Base-by-base conservation (phyloP, 1,284 basidiomycete species). In the Phenoliferia sp. region DNA sequence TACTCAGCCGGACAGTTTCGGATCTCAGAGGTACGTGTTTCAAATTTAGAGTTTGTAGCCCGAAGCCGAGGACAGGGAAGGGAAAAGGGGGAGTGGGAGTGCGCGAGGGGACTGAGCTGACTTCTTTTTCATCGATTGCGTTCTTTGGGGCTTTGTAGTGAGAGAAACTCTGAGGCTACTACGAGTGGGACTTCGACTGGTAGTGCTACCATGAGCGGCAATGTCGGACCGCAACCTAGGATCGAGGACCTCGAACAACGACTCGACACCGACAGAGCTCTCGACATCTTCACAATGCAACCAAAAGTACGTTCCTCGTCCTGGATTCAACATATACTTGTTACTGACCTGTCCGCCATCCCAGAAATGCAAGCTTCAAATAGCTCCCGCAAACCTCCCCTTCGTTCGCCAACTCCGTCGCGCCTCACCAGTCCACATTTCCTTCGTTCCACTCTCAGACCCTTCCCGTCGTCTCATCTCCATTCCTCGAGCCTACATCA, bases 261-360 rank as follows among this genome's bases (percentile, higher is more conserved):
- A 34, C 84, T 99, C 55, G 85, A 88, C 63, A 88, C 92, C 0
- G 85, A 89, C 57, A 83, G 85, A 34, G 92, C 91, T 5, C 81
- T 97, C 36, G 95, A 99, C 79, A 88, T 99, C 58, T 99, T 99
- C 78, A 91, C 92, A 1, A 95, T 99, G 94, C 85, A 87, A 74
- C 89, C 90, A 4, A 94, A 94, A 85, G 94, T 91, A 74, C 67
- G 82, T 80, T 3, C 31, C 31, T 28, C 26, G 3, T 34, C 44
- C 2, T 3, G 26, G n/a, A n/a, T n/a, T n/a, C n/a, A n/a, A n/a
- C n/a, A n/a, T n/a, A n/a, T n/a, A n/a, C n/a, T n/a, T 4, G 9
- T n/a, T 6, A 48, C n/a, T n/a, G n/a, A n/a, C n/a, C 6, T n/a
- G n/a, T 10, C 69, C 52, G n/a, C n/a, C n/a, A n/a, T n/a, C n/a